Evolutionary conservation across 2,329 filamentous ascomycete genomes (phyloP).

Genomic region (Apiospora kogelbergensis): DNA sequence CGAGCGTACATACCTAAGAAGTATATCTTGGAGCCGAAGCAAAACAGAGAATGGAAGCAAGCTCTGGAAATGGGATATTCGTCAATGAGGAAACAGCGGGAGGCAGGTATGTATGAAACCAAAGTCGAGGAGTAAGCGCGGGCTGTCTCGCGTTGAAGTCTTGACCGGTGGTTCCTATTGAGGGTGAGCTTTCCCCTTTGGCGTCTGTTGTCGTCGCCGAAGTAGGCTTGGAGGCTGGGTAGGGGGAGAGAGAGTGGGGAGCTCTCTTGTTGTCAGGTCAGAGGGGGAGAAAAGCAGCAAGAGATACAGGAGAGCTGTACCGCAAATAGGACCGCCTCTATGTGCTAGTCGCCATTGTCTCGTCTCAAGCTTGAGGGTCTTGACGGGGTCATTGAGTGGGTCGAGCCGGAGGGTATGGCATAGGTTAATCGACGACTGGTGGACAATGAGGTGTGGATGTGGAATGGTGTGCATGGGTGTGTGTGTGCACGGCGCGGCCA

Average conservation of each 20-base stretch:
- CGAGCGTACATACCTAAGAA: conserved; percentile 1
- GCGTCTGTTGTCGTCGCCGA: background rate
- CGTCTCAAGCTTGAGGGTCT: conserved; percentile 7
- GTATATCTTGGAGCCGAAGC: background rate
- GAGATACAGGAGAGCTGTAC: conserved; percentile 4
- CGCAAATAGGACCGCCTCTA: conserved; percentile 2
- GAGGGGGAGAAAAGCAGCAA: background rate
- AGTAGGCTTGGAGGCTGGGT: background rate
- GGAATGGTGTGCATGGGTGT: no score
- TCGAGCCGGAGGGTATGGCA: background rate
- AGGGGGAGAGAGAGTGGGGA: background rate
- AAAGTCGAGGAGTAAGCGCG: background rate
- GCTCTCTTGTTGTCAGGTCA: background rate
- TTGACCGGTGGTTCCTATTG: background rate
- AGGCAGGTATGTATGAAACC: background rate
- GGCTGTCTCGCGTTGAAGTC: background rate
- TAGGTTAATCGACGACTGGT: background rate
- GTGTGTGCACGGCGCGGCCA: no score
- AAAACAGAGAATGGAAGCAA: background rate
- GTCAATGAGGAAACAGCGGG: background rate
- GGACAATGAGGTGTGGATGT: no score
- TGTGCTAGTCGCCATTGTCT: conserved; percentile 7
- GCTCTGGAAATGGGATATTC: background rate
- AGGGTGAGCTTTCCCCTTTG: background rate
- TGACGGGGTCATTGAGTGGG: conserved; percentile 7